Conservation (phyloP, 1,284 basidiomycete genomes). For the Fomitopsis pinicola region DNA sequence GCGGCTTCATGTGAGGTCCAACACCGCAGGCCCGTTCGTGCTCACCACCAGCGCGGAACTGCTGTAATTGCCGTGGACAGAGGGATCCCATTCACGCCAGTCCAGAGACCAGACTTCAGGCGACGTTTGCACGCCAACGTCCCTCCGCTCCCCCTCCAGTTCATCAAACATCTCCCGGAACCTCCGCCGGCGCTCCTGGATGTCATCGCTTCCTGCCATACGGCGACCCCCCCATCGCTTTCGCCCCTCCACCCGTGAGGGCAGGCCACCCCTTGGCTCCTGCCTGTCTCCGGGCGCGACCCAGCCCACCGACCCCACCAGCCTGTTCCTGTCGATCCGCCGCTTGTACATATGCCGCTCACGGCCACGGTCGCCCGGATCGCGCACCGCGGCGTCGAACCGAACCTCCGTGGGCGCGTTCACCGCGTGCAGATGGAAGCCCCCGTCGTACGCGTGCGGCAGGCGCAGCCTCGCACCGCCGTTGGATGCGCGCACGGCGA, state of each 20-base stretch:
- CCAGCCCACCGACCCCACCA: neutral
- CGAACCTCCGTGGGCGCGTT: slow-evolving; percentile 10
- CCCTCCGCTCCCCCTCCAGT: neutral
- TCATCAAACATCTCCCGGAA: neutral
- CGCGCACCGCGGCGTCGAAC: slow-evolving; percentile 18
- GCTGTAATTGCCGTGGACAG: neutral
- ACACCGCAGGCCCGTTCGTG: neutral
- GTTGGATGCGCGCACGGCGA: slow-evolving; percentile 21
- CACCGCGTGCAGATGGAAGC: slow-evolving; percentile 27
- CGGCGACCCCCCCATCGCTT: neutral
- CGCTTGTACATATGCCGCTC: slow-evolving; percentile 17
- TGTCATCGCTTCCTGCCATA: neutral
- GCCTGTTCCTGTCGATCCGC: neutral
- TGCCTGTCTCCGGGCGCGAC: neutral
- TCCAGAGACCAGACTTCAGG: neutral
- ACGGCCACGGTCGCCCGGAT: slow-evolving; percentile 36
- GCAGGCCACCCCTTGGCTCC: neutral
- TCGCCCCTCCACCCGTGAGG: neutral
- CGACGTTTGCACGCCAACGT: neutral
- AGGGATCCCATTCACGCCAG: neutral
- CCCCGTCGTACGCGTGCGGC: slow-evolving; percentile 38
- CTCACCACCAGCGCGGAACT: neutral
- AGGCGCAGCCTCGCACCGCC: slow-evolving; percentile 27
- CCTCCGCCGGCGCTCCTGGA: neutral
- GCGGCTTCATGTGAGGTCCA: neutral